Percentiles rank a stretch among this genome's conserved stretches.
Conservation (phyloP, 2,329 filamentous ascomycete species). For the Neoarthrinium moseri region DNA sequence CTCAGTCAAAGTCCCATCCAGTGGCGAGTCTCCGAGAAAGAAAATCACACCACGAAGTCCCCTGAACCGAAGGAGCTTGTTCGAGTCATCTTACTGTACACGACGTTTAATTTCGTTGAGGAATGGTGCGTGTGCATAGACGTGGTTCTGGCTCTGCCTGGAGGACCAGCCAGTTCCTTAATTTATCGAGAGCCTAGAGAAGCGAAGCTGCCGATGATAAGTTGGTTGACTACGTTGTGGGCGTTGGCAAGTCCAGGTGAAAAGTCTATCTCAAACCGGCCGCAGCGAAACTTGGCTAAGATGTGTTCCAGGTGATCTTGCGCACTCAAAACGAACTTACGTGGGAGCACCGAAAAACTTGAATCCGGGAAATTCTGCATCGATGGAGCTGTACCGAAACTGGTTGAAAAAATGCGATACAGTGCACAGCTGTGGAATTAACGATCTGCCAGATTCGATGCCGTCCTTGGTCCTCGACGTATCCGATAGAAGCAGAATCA, state of each 20-base stretch:
- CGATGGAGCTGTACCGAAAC: not conserved
- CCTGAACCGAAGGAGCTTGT: not conserved
- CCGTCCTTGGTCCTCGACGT: slow-evolving; percentile 2
- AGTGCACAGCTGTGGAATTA: not conserved
- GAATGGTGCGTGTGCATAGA: not conserved
- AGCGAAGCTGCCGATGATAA: not conserved
- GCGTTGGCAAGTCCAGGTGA: not conserved
- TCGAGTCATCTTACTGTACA: not conserved
- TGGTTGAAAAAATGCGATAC: slow-evolving; percentile 4
- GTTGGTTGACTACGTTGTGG: not conserved
- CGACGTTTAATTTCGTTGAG: not conserved
- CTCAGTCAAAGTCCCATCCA: not conserved
- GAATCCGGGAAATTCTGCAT: not conserved
- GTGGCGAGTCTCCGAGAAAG: not conserved
- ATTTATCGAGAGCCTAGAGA: not conserved
- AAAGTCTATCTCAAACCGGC: not conserved
- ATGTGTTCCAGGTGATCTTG: not conserved
- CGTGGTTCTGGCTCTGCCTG: not conserved
- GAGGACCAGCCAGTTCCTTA: not conserved
- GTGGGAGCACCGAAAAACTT: slow-evolving; percentile 1
- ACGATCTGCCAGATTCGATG: not conserved
- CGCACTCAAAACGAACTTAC: not conserved
- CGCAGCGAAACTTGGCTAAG: not conserved
- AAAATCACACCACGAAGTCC: not conserved
- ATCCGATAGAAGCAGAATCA: not conserved